These are phyloP conservation scores for Ceriops zippeliana DNA, from an alignment of 345 rosid species.

Conservation along the genomic window DNA sequence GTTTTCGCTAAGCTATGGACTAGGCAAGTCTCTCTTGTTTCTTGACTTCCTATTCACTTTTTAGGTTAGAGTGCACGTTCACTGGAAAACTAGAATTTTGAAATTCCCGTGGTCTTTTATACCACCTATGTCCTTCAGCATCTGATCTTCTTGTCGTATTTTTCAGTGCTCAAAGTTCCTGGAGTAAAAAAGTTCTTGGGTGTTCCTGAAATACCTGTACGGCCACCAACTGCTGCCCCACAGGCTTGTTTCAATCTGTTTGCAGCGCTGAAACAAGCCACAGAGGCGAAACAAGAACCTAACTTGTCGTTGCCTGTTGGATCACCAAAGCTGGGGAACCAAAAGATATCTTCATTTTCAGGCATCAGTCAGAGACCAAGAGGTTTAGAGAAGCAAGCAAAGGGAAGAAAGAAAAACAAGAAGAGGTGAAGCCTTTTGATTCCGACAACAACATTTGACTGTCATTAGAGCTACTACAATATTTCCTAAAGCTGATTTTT, in stretches of 20 bases:
- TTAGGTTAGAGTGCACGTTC: not conserved
- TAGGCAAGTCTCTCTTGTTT: conserved; percentile 45
- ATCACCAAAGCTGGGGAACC: conserved; percentile 34
- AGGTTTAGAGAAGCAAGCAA: conserved; percentile 69
- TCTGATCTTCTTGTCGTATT: not conserved
- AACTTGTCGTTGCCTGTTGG: conserved; percentile 27
- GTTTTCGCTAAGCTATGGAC: conserved; percentile 67
- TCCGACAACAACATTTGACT: not conserved
- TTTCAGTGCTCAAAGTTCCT: conserved; percentile 62
- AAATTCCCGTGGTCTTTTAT: not conserved
- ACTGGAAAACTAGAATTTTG: not conserved
- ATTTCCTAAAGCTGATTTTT: not conserved
- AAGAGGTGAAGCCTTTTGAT: conserved; percentile 38
- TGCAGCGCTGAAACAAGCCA: conserved; percentile 46
- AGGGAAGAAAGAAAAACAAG: conserved; percentile 73
- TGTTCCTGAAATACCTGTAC: conserved; percentile 52
- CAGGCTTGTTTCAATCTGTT: conserved; percentile 49
- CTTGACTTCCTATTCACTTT: not conserved
- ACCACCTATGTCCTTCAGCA: not conserved
- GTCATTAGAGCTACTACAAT: not conserved
- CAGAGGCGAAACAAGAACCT: conserved; percentile 30
- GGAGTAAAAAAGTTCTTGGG: conserved; percentile 61
- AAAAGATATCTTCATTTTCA: conserved; percentile 44
- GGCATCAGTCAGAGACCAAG: conserved; percentile 60
- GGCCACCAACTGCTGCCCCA: conserved; percentile 32